Percentiles rank a stretch among this genome's conserved stretches.
Conservation (phyloP, 306 rosid species). For the Fragaria vesca region DNA sequence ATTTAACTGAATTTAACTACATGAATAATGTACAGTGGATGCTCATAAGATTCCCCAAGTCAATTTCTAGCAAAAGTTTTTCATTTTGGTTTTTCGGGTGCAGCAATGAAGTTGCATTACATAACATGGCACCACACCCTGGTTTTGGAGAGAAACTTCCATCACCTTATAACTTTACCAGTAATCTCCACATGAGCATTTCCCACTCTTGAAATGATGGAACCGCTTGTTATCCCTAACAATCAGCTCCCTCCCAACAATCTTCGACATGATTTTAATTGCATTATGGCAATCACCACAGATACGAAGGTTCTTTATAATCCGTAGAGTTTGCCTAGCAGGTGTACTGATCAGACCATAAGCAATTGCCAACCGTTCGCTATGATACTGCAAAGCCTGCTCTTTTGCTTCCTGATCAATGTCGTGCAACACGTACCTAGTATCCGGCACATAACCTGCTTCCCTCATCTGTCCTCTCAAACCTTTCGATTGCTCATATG, state of each 20-base stretch:
- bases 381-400: constrained; percentile 89
- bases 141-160: constrained; percentile 14
- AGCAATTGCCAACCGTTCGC: constrained; percentile 90
- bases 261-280: constrained; percentile 80
- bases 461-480: constrained; percentile 81
- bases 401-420: constrained; percentile 88
- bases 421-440: constrained; percentile 89
- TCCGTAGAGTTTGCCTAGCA: constrained; percentile 88
- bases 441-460: constrained; percentile 94
- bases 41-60: constrained; percentile 4
- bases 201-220: constrained; percentile 88
- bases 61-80: constrained; percentile 4
- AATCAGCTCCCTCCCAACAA: constrained; percentile 91
- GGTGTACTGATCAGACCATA: constrained; percentile 97
- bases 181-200: constrained; percentile 90
- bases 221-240: constrained; percentile 94
- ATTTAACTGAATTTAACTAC: constrained; percentile 10
- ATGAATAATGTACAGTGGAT: constrained; percentile 17
- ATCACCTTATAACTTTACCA: constrained; percentile 51
- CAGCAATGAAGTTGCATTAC: constrained; percentile 13
- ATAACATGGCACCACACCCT: not conserved
- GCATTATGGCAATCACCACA: constrained; percentile 98
- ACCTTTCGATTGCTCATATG: constrained; percentile 51
- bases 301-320: constrained; percentile 88
- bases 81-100: constrained; percentile 7